Base-by-base conservation (phyloP, 768 basidiomycete species). In the Gymnopilus junonius region DNA sequence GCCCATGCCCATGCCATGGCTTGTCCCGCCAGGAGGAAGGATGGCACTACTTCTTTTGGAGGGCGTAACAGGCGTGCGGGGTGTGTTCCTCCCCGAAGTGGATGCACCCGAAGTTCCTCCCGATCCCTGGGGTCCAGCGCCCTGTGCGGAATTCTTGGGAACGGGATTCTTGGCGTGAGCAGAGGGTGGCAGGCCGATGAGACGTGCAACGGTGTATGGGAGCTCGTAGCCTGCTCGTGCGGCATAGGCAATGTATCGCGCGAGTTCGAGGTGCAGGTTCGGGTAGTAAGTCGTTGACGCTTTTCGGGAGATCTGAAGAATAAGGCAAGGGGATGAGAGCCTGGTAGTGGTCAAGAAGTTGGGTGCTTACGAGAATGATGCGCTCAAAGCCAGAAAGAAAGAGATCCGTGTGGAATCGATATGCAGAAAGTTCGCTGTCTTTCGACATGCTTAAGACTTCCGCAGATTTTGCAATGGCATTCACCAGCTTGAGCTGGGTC, bases 221-320 rank as follows among this genome's bases (percentile, higher is more conserved):
- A 96, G 74, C 67, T 93, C 89, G 68, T 87, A 91, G 34, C 88
- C 88, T 39, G 93, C 85, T 15, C 83, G 80, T 25, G 76, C 76
- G 2, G 90, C 87, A 64, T 87, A 82, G 0, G 84, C 80, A 66
- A 98, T 83, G 73, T 98, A 99, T 32, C 95, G 87, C 14, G 95
- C 86, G 55, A 99, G 80, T 75, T 99, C 97, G 40, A 99, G 88
- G 75, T 99, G 97, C 1, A 99, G 85, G 3, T 88, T 91, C 0
- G 95, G 94, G 75, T 99, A 99, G 76, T 97, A 98, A 12, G 91
- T 89, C 23, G 91, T 88, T 17, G 96, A 98, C 15, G 97, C 95
- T 76, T 98, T 98, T 55, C 97, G 92, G 0, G 94, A 87, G 45
- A 96, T 94, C 96, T 99, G 46, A 14, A n/a, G n/a, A n/a, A n/a